phyloP scores from a whole-genome alignment of 2,329 filamentous ascomycete species.

The Trichoderma sp. region DNA sequence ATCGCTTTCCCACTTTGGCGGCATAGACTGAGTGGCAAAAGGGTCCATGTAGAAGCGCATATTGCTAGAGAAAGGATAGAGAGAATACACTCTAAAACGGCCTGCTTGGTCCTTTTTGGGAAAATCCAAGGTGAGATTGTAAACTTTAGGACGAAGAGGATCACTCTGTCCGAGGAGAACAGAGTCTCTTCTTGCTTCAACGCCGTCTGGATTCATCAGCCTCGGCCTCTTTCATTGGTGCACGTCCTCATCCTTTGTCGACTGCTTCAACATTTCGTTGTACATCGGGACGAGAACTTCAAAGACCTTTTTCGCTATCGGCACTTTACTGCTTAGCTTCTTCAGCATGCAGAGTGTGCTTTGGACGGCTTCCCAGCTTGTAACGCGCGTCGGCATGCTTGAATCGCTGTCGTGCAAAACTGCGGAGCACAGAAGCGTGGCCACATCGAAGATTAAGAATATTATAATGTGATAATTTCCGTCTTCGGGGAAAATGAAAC shows the following conservation, averaged over 20 bases:
- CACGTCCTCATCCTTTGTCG: neutral
- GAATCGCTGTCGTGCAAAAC: slow-evolving; percentile 51
- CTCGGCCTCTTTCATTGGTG: neutral
- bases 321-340: slow-evolving; percentile 34
- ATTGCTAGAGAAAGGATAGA: neutral
- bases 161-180: neutral
- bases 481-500: slow-evolving; percentile 47
- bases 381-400: slow-evolving; percentile 43
- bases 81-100: neutral
- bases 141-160: neutral
- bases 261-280: slow-evolving; percentile 27
- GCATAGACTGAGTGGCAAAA: neutral
- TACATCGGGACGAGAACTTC: slow-evolving; percentile 37
- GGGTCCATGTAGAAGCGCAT: neutral
- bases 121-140: neutral
- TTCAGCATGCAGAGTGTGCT: slow-evolving; percentile 40
- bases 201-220: neutral
- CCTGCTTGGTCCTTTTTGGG: neutral
- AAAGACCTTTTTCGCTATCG: slow-evolving; percentile 38
- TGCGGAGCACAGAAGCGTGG: slow-evolving; percentile 53
- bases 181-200: neutral
- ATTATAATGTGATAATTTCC: slow-evolving; percentile 52
- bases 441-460: slow-evolving; percentile 54
- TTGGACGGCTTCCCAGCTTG: slow-evolving; percentile 44
- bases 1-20: neutral